Evolutionary conservation across 768 basidiomycete genomes (phyloP).

Genomic region (Phaffia tasmanica): DNA sequence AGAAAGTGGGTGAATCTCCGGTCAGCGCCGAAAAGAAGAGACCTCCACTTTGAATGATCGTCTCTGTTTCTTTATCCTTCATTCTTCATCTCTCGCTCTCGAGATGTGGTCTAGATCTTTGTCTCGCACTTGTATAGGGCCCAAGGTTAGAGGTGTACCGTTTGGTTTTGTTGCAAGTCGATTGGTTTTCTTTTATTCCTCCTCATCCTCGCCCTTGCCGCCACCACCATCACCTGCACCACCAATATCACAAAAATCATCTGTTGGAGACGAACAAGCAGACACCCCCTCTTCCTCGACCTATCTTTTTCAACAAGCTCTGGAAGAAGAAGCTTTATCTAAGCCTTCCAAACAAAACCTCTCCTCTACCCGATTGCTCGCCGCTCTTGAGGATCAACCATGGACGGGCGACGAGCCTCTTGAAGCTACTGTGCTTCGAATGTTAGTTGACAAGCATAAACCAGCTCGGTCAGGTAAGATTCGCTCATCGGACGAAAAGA

Average conservation of each 20-base stretch:
- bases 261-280: not conserved
- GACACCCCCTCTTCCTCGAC: conserved; percentile 8
- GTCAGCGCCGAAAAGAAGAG: too few species aligned
- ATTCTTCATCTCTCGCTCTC: too few species aligned
- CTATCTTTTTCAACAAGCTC: conserved; percentile 17
- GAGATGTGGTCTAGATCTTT: too few species aligned
- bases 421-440: conserved; percentile 20
- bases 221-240: conserved; percentile 2
- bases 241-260: not conserved
- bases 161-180: too few species aligned
- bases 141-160: too few species aligned
- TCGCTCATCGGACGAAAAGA: conserved; percentile 14
- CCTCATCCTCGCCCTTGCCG: not conserved
- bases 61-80: too few species aligned
- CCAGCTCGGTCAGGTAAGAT: conserved; percentile 17
- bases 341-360: not conserved
- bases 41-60: too few species aligned
- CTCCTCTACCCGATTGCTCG: not conserved
- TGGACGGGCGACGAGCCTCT: conserved; percentile 25
- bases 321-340: conserved; percentile 2
- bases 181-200: not conserved
- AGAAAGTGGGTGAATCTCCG: too few species aligned
- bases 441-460: conserved; percentile 24
- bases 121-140: too few species aligned
- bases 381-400: not conserved